Conservation (phyloP, 495 filamentous ascomycete species). For the Opeltia flavorubescens region DNA sequence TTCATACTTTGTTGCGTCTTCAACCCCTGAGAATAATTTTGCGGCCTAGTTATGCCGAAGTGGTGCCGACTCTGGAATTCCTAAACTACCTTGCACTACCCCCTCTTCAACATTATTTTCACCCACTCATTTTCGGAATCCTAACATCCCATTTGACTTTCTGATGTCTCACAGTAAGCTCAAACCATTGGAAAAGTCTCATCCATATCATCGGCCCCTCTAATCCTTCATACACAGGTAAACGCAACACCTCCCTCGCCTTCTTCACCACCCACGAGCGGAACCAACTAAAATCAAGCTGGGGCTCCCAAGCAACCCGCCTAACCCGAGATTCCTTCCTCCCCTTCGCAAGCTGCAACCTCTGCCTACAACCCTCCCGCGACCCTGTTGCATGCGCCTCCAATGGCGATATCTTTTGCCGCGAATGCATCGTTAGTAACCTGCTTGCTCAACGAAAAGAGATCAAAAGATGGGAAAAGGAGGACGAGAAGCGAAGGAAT, state of each 20-base stretch:
- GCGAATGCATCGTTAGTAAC: slow-evolving; percentile 86
- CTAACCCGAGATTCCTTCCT: slow-evolving; percentile 89
- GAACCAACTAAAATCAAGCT: slow-evolving; percentile 58
- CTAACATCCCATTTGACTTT: neutral
- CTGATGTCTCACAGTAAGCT: slow-evolving; percentile 1
- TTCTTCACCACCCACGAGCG: slow-evolving; percentile 95
- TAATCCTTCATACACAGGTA: slow-evolving; percentile 31
- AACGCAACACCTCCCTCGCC: slow-evolving; percentile 90
- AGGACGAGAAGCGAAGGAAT: slow-evolving; percentile 41
- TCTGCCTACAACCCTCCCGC: slow-evolving; percentile 75
- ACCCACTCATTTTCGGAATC: neutral
- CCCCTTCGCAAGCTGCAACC: slow-evolving; percentile 75
- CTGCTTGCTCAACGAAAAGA: slow-evolving; percentile 84
- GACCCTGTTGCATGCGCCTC: slow-evolving; percentile 61
- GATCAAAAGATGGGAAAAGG: slow-evolving; percentile 68
- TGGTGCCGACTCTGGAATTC: too few species aligned
- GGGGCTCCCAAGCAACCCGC: slow-evolving; percentile 71
- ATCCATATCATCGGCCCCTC: neutral
- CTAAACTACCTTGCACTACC: neutral
- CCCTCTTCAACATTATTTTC: neutral
- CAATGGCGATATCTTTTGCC: slow-evolving; percentile 88
- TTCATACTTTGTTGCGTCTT: too few species aligned
- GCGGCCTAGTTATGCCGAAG: neutral
- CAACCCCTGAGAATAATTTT: neutral
- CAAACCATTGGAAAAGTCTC: neutral